Conservation (phyloP, 2,329 filamentous ascomycete species). For the Aquanectria penicillioides region DNA sequence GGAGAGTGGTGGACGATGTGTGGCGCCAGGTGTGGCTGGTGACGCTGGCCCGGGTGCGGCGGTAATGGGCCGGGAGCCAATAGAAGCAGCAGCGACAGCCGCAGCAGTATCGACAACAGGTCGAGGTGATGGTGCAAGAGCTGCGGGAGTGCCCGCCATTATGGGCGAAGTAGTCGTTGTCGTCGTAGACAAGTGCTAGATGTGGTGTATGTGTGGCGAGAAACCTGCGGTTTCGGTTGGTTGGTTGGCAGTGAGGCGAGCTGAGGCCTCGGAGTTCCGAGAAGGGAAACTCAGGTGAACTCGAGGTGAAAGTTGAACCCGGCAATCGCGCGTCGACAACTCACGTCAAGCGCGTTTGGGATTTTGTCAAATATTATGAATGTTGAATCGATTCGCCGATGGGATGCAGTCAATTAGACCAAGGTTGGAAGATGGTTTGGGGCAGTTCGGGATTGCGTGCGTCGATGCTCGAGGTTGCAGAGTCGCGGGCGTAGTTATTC, state of each 20-base stretch:
- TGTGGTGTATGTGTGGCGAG: slow-evolving; percentile 27
- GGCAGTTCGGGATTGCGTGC: not conserved
- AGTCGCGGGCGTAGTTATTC: no score
- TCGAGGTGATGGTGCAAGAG: slow-evolving; percentile 35
- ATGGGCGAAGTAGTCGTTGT: slow-evolving; percentile 26
- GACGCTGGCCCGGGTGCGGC: slow-evolving; percentile 32
- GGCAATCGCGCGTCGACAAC: slow-evolving; percentile 1
- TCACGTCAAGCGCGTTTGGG: not conserved
- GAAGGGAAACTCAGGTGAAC: slow-evolving; percentile 28
- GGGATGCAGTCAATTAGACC: not conserved
- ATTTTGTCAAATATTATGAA: not conserved
- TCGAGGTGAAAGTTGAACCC: not conserved
- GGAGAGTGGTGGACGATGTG: slow-evolving; percentile 44
- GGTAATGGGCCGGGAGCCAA: slow-evolving; percentile 36
- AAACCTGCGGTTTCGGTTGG: slow-evolving; percentile 33
- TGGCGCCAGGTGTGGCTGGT: slow-evolving; percentile 37
- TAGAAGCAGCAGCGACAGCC: slow-evolving; percentile 28
- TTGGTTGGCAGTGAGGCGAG: slow-evolving; percentile 31
- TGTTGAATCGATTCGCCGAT: slow-evolving; percentile 18
- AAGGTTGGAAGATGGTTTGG: not conserved
- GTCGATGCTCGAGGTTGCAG: not conserved
- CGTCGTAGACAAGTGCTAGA: slow-evolving; percentile 19
- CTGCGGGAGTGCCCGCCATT: slow-evolving; percentile 36
- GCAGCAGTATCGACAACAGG: slow-evolving; percentile 31
- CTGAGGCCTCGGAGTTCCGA: slow-evolving; percentile 43